Percentiles rank a stretch among this genome's conserved stretches.
Conservation (phyloP, 352 stramenopile genomes). For the Globisporangium apiculatum region DNA sequence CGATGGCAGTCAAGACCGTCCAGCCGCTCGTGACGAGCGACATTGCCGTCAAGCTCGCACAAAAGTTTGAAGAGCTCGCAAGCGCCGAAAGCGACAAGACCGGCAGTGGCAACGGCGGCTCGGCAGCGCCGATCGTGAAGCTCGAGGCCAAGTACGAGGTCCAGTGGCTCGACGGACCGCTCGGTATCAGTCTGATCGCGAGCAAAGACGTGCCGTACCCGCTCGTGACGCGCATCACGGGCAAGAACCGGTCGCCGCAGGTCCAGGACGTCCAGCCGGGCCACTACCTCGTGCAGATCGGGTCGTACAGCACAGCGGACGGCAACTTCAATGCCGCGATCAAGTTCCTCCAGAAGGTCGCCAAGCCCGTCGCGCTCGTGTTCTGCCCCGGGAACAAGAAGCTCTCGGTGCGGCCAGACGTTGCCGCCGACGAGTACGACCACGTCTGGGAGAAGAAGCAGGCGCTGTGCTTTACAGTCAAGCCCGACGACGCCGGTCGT, state of each 20-base stretch:
- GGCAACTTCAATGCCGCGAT: slow-evolving; percentile 87
- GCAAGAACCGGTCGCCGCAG: slow-evolving; percentile 83
- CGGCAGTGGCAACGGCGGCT: not conserved
- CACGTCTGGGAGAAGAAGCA: slow-evolving; percentile 89
- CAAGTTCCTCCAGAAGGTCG: slow-evolving; percentile 85
- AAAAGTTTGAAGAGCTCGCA: slow-evolving; percentile 74
- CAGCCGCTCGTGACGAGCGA: slow-evolving; percentile 61
- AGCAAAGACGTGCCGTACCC: slow-evolving; percentile 85
- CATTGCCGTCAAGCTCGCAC: slow-evolving; percentile 61
- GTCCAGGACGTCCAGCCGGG: slow-evolving; percentile 83
- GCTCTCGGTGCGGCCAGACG: slow-evolving; percentile 57
- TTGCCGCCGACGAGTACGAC: slow-evolving; percentile 70
- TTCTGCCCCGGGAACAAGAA: slow-evolving; percentile 84
- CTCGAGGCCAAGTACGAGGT: slow-evolving; percentile 83
- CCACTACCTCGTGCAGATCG: slow-evolving; percentile 85
- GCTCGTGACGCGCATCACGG: slow-evolving; percentile 81
- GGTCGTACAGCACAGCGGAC: slow-evolving; percentile 73
- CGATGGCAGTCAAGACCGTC: slow-evolving; percentile 73
- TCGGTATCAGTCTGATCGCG: slow-evolving; percentile 83
- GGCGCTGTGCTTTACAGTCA: slow-evolving; percentile 74
- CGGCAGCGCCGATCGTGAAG: slow-evolving; percentile 58
- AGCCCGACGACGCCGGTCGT: slow-evolving; percentile 44
- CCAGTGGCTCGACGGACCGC: slow-evolving; percentile 80
- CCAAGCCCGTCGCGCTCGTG: slow-evolving; percentile 77
- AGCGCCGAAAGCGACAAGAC: slow-evolving; percentile 67